Conservation (phyloP, 331 rosid genomes). For the Malus hybrid region DNA sequence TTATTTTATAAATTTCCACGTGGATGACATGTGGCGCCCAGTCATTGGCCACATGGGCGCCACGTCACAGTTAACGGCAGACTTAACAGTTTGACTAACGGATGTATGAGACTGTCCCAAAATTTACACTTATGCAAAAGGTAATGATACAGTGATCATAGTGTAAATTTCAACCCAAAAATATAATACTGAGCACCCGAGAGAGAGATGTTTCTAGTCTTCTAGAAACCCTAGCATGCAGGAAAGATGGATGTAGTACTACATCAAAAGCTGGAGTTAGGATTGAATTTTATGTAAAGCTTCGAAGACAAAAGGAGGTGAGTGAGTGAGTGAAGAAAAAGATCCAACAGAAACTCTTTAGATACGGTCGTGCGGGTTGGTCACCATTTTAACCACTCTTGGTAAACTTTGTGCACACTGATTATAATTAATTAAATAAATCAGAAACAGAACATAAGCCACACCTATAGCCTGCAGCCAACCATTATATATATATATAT, state of each 20-base stretch:
- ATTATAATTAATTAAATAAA: not conserved
- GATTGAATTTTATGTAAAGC: not conserved
- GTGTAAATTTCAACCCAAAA: not conserved
- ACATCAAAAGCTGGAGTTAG: not conserved
- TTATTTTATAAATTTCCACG: too few relatives aligned
- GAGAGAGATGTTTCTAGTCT: not conserved
- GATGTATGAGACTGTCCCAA: too few relatives aligned
- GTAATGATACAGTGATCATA: not conserved
- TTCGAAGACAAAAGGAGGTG: conserved; percentile 18
- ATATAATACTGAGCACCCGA: not conserved
- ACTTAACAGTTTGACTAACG: too few relatives aligned
- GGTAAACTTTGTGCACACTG: conserved; percentile 17
- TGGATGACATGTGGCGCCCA: too few relatives aligned
- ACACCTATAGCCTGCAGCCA: not conserved
- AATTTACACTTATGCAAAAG: not conserved
- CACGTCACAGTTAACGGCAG: too few relatives aligned
- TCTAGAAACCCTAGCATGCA: not conserved
- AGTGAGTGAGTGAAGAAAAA: conserved; percentile 3
- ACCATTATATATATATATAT: not conserved
- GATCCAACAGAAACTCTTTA: conserved; percentile 17
- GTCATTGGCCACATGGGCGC: too few relatives aligned
- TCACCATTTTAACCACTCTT: conserved; percentile 72
- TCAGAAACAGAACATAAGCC: not conserved
- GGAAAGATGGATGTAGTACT: not conserved
- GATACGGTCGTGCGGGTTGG: conserved; percentile 56